These are phyloP conservation scores for Emydomyces testavorans DNA, from an alignment of 2,329 filamentous ascomycete species.

Conservation along the genomic window DNA sequence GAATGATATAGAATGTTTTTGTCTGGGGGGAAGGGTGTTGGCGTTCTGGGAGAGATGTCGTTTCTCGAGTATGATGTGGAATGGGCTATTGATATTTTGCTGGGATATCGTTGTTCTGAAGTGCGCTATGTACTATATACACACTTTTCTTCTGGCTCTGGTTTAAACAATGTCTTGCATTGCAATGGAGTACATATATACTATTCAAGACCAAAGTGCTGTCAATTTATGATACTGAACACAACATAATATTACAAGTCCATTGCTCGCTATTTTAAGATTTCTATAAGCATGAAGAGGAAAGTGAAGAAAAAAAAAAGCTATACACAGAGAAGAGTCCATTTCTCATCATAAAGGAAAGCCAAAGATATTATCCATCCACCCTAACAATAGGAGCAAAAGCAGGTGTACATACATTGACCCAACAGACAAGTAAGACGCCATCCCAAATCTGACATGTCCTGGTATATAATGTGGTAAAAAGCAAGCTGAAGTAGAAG, in stretches of 20 bases:
- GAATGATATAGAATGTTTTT: not conserved
- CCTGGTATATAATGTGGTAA: slow-evolving; percentile 14
- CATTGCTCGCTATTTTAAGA: not conserved
- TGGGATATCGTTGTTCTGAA: not conserved
- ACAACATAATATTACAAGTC: not conserved
- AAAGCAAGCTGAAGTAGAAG: not conserved
- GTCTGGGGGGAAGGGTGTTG: not conserved
- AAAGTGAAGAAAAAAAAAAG: not conserved
- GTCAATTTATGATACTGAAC: not conserved
- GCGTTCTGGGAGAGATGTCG: not conserved
- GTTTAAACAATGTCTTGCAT: not conserved
- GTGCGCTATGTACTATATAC: slow-evolving; percentile 7
- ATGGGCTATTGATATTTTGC: not conserved
- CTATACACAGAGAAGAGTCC: slow-evolving; percentile 3
- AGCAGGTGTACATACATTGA: not conserved
- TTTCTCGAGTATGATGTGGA: not conserved
- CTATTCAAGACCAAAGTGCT: not conserved
- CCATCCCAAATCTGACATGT: slow-evolving; percentile 14
- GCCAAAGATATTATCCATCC: not conserved
- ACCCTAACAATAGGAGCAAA: slow-evolving; percentile 3
- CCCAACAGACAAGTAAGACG: slow-evolving; percentile 8
- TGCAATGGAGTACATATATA: not conserved
- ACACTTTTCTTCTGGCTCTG: not conserved
- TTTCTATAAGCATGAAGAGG: not conserved
- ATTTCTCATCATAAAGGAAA: not conserved